Percentiles rank a stretch among this genome's conserved stretches.
phyloP scores from a whole-genome alignment of 169 alveolate genomes.

The Plasmodium gonderi region DNA sequence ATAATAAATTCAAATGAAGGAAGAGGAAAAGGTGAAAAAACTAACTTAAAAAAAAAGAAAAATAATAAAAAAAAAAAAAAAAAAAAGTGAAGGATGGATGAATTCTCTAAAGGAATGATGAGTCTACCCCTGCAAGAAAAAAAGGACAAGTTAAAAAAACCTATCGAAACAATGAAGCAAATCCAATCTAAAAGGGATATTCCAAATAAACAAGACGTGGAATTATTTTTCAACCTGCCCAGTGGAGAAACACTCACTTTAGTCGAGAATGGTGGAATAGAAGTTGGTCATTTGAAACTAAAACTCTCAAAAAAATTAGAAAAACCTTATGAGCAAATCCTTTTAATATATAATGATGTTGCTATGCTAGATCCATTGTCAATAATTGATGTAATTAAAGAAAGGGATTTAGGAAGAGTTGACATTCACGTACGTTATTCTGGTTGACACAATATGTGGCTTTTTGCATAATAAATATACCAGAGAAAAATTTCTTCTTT shows the following conservation, averaged over 20 bases:
- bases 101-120: slow-evolving; percentile 4
- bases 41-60: background rate
- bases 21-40: background rate
- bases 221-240: slow-evolving; percentile 27
- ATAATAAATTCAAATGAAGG: background rate
- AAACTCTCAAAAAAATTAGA: slow-evolving; percentile 2
- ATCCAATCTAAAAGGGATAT: background rate
- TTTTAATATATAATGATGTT: slow-evolving; percentile 36
- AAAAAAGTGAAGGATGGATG: slow-evolving; percentile 8
- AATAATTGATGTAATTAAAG: slow-evolving; percentile 16
- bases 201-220: background rate
- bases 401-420: background rate
- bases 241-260: slow-evolving; percentile 3
- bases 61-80: background rate
- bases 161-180: background rate
- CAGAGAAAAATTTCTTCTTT: background rate
- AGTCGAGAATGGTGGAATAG: slow-evolving; percentile 15
- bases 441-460: background rate
- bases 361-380: slow-evolving; percentile 46
- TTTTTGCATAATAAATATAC: background rate
- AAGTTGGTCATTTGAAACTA: slow-evolving; percentile 37
- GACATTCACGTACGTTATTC: slow-evolving; percentile 15
- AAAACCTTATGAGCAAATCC: slow-evolving; percentile 37
- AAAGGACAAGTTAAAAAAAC: slow-evolving; percentile 1
- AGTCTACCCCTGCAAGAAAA: background rate